Evolutionary conservation across 345 rosid genomes (phyloP), one percentile per base, ranked within the genome.

Genomic region (Hypericum perforatum): DNA sequence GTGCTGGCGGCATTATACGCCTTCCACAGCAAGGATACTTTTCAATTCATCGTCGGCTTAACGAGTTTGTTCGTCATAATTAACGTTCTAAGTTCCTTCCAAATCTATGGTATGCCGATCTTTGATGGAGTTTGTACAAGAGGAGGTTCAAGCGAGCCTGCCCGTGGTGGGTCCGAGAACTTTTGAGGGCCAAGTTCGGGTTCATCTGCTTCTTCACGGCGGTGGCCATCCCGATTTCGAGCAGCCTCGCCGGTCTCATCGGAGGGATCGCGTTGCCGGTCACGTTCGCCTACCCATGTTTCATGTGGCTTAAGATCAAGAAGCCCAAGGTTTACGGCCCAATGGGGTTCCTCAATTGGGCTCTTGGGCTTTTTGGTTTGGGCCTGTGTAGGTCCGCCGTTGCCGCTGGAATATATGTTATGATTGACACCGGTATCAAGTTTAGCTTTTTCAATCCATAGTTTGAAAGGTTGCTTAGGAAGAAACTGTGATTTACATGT

Each of bases 281-380:
- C 50, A 84, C 92, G 38, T 64, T 74, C 39, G 75, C 85, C 5
- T 84, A 73, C 44, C 88, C 88, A 7, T 71, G 88, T 61, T 81
- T 84, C 60, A 84, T 81, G 85, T 84, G 88, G 85, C 55, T 84
- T 39, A 70, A 74, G 61, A 58, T 78, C 44, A 84, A 73, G 62
- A 65, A 66, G 38, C 82, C 92, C 0, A 70, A 67, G 53, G 36
- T 37, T n/a, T 46, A 22, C 32, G 32, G 32, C 32, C 32, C 32
- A 22, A 22, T 22, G 32, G 1, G 32, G 32, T 4, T 22, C 32
- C 32, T 22, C 32, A 22, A 22, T 22, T 22, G 32, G 32, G 32
- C 32, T 22, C 32, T 22, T 22, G 32, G 32, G 32, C 32, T 22
- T 22, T 22, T 22, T 22, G 32, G 32, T 22, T 22, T 22, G 32